These are phyloP conservation scores for Malassezia vespertilionis DNA, from an alignment of 1,284 basidiomycete species.

Conservation along the genomic window DNA sequence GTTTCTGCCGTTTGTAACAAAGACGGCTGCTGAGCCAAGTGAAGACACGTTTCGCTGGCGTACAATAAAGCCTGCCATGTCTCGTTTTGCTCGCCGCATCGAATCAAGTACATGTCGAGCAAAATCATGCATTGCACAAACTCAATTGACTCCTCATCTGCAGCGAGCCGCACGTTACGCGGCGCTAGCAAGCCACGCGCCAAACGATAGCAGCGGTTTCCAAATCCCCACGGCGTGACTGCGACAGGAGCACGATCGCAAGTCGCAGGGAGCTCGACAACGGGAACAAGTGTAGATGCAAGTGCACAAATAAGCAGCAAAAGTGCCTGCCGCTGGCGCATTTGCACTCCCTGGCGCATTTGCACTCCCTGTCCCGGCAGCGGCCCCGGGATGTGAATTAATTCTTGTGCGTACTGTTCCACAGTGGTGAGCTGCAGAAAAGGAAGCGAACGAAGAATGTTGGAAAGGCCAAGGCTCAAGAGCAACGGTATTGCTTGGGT, in stretches of 20 bases:
- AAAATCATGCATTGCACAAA: constrained; percentile 9
- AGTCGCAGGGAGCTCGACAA: neutral
- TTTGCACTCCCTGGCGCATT: neutral
- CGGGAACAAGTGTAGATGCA: constrained; percentile 1
- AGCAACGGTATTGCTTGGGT: too few relatives aligned
- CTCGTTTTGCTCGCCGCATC: neutral
- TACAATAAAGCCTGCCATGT: neutral
- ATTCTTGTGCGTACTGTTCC: constrained; percentile 5
- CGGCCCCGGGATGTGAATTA: too few relatives aligned
- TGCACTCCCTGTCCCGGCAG: too few relatives aligned
- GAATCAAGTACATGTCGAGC: constrained; percentile 3
- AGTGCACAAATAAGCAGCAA: constrained; percentile 11
- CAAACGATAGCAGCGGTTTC: constrained; percentile 3
- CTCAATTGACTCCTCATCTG: constrained; percentile 2
- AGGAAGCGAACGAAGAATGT: constrained; percentile 5
- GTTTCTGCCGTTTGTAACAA: neutral
- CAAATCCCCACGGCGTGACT: constrained; percentile 13
- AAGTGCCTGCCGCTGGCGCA: constrained; percentile 5
- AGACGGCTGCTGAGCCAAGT: neutral
- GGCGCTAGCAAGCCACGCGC: constrained; percentile 13
- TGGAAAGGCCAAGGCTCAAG: neutral
- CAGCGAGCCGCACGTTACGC: neutral
- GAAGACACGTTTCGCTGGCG: neutral
- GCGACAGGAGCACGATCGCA: neutral
- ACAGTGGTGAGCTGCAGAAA: constrained; percentile 11